Evolutionary conservation across 2,329 filamentous ascomycete species (phyloP), one percentile per base, ranked within the genome.

Genomic region (Beauveria sp.): DNA sequence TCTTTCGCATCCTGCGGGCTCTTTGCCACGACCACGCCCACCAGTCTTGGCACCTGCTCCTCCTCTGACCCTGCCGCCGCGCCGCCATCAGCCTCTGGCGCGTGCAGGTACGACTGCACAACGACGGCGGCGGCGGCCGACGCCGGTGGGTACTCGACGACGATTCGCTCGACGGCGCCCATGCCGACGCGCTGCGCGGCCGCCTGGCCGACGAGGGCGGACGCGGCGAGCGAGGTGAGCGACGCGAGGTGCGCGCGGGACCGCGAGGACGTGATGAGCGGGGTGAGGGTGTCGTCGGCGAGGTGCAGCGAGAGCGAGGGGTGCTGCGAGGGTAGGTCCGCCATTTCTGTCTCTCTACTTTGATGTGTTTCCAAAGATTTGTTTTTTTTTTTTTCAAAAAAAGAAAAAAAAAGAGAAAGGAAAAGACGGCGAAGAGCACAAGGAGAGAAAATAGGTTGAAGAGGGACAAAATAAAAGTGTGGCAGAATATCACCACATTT

Each of bases 221-320:
- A 77, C 51, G 77, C 76, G 38, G 83, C 77, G 47, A 86, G 78
- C 5, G 75, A 70, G 7, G 80, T 77, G 57, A 87, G 78, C n/a
- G 81, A 76, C 57, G 79, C 74, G 62, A 79, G 75, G 60, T 78
- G 77, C 7, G 72, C 70, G 58, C 72, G 71, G 24, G 75, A 75
- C 58, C 72, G 74, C 62, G 80, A 78, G 30, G 81, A 83, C 22
- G 80, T 81, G 68, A 86, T 78, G 65, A 87, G 78, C 38, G 84
- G 82, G 5, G 81, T 83, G 65, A 84, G 78, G 63, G 79, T 74
- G 63, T 78, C 74, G 75, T 86, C 84, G 65, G 81, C 78, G 63
- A 86, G 79, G 75, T 85, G 81, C 64, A 84, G 75, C 66, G 79
- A 76, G 58, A 85, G 76, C 62, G 74, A 71, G 42, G 81, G 81